These are phyloP conservation scores for Pseudofabraea citricarpa DNA, from an alignment of 2,329 filamentous ascomycete species.

Conservation along the genomic window DNA sequence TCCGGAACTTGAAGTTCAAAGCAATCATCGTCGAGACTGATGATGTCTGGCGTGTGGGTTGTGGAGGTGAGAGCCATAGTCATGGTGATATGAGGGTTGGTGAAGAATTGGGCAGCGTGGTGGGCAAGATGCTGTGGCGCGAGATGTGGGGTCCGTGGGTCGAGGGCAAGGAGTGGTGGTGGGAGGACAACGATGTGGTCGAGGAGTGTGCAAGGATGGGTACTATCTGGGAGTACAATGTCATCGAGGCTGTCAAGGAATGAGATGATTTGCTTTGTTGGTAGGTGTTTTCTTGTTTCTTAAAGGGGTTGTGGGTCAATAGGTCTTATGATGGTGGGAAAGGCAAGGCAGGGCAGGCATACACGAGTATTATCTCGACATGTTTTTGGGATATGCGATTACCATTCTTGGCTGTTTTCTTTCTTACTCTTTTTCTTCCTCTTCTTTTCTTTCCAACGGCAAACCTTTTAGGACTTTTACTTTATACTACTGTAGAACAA, in stretches of 20 bases:
- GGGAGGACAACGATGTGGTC: slow-evolving; percentile 51
- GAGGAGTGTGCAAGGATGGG: slow-evolving; percentile 49
- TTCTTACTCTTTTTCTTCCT: too few relatives aligned
- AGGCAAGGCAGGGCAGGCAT: too few relatives aligned
- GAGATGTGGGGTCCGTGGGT: slow-evolving; percentile 49
- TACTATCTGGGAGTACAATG: slow-evolving; percentile 55
- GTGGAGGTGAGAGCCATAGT: slow-evolving; percentile 2
- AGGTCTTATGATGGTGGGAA: too few relatives aligned
- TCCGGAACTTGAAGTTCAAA: slow-evolving; percentile 17
- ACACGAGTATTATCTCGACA: too few relatives aligned
- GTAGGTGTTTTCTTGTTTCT: neutral
- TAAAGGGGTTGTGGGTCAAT: too few relatives aligned
- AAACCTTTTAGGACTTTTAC: too few relatives aligned
- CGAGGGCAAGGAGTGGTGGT: slow-evolving; percentile 49
- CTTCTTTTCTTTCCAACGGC: too few relatives aligned
- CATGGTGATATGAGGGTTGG: slow-evolving; percentile 21
- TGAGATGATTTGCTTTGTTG: neutral
- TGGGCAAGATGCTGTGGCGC: slow-evolving; percentile 55
- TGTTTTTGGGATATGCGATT: too few relatives aligned
- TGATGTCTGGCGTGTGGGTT: slow-evolving; percentile 9
- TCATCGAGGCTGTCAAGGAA: slow-evolving; percentile 50
- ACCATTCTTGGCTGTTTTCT: too few relatives aligned
- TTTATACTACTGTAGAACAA: too few relatives aligned
- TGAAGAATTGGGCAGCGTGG: slow-evolving; percentile 43
- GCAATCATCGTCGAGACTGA: slow-evolving; percentile 14